Evolutionary conservation across 768 basidiomycete genomes (phyloP).

Genomic region (Sistotremastrum niveocremeum): DNA sequence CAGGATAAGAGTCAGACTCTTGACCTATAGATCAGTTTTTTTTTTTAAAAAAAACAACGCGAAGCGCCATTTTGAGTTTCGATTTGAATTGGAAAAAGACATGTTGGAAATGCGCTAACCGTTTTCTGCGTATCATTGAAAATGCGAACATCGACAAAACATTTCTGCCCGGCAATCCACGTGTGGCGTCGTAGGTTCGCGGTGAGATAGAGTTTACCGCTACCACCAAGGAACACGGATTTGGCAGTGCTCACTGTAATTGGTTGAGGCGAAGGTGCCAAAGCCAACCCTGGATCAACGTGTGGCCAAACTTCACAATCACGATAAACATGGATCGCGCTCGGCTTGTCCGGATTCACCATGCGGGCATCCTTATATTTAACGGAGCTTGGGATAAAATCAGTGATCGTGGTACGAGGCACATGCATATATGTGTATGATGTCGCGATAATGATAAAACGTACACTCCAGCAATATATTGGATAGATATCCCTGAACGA

Average conservation of each 20-base stretch:
- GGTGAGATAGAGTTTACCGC: slow-evolving; percentile 48
- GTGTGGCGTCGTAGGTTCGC: slow-evolving; percentile 54
- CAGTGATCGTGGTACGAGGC: too few species aligned
- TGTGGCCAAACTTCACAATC: slow-evolving; percentile 70
- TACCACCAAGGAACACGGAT: slow-evolving; percentile 47
- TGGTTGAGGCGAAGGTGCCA: slow-evolving; percentile 47
- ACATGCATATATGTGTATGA: too few species aligned
- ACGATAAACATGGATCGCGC: slow-evolving; percentile 85
- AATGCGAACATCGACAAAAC: slow-evolving; percentile 51
- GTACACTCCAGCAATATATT: slow-evolving; percentile 72
- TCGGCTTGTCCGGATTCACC: slow-evolving; percentile 35
- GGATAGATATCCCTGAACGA: slow-evolving; percentile 48
- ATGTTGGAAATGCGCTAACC: slow-evolving; percentile 7
- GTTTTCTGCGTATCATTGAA: slow-evolving; percentile 54
- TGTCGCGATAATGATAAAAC: slow-evolving; percentile 15
- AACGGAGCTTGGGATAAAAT: slow-evolving; percentile 35
- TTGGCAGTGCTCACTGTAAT: slow-evolving; percentile 43
- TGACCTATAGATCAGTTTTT: slow-evolving; percentile 25
- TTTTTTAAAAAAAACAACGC: background rate
- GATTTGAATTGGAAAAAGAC: background rate
- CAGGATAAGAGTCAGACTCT: slow-evolving; percentile 47
- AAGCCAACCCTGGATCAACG: slow-evolving; percentile 43
- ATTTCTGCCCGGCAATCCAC: slow-evolving; percentile 77
- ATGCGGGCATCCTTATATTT: slow-evolving; percentile 49
- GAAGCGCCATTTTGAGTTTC: too few species aligned